Percentiles rank a stretch among this genome's conserved stretches.
phyloP scores from a whole-genome alignment of 2,329 filamentous ascomycete genomes.

The Exophiala calicioides region DNA sequence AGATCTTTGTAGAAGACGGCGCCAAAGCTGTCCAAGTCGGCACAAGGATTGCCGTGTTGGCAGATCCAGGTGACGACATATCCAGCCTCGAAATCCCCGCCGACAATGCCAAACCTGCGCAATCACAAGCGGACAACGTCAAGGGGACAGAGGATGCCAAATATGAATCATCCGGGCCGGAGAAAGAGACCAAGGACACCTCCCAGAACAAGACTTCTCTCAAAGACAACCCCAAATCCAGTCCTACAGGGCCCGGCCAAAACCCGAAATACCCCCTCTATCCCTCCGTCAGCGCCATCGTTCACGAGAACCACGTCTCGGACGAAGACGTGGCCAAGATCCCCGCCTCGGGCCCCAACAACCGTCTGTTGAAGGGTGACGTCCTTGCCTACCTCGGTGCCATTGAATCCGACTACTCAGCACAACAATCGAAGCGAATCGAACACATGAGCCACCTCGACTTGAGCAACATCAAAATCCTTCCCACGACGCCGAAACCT shows the following conservation, averaged over 20 bases:
- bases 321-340: conserved; percentile 77
- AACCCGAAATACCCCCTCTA: conserved; percentile 53
- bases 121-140: conserved; percentile 28
- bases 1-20: conserved; percentile 72
- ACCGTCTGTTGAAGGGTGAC: conserved; percentile 90
- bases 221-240: conserved; percentile 25
- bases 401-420: conserved; percentile 71
- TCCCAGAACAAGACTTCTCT: conserved; percentile 25
- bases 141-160: conserved; percentile 24
- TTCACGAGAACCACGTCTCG: conserved; percentile 76
- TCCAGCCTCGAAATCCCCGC: conserved; percentile 71
- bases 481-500: conserved; percentile 43
- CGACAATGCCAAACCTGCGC: conserved; percentile 53
- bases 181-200: conserved; percentile 32
- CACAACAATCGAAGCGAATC: conserved; percentile 69
- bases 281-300: conserved; percentile 79
- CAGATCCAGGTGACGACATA: conserved; percentile 79
- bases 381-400: conserved; percentile 84
- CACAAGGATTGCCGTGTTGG: conserved; percentile 76
- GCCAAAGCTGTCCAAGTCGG: conserved; percentile 77
- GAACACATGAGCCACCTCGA: conserved; percentile 80
- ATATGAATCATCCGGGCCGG: conserved; percentile 24
- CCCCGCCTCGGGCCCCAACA: conserved; percentile 80
- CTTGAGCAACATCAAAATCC: conserved; percentile 90
- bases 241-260: conserved; percentile 34